Conservation (phyloP, 331 rosid species). For the Acacia pycnantha region DNA sequence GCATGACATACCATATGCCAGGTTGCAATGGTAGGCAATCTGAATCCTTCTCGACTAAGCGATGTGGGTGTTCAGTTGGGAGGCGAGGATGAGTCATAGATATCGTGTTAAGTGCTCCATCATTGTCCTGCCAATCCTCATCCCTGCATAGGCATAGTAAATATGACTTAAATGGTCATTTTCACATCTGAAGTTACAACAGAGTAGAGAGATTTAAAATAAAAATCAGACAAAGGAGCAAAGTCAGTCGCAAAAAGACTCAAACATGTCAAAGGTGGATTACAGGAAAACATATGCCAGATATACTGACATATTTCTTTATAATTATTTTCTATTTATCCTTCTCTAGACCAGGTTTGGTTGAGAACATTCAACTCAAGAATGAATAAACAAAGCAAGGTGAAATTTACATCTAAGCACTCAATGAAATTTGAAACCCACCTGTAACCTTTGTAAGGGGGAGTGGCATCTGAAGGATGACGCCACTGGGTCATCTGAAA, state of each 20-base stretch:
- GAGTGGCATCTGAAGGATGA: conserved; percentile 76
- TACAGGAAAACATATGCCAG: background rate
- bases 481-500: conserved; percentile 96
- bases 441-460: conserved; percentile 96
- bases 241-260: background rate
- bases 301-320: background rate
- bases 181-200: background rate
- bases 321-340: background rate
- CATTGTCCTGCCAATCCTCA: conserved; percentile 96
- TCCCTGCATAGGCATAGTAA: conserved; percentile 56
- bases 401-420: background rate
- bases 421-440: conserved; percentile 17
- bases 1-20: conserved; percentile 60
- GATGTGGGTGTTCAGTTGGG: conserved; percentile 83
- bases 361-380: background rate
- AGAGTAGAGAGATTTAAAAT: background rate
- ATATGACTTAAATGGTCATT: background rate
- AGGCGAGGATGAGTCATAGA: conserved; percentile 92
- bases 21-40: conserved; percentile 80
- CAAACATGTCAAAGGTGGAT: background rate
- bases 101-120: conserved; percentile 92
- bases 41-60: conserved; percentile 66
- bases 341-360: background rate
- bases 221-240: background rate
- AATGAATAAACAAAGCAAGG: background rate